Base-by-base conservation (phyloP, 768 basidiomycete genomes). In the Kwoniella dejecticola region DNA sequence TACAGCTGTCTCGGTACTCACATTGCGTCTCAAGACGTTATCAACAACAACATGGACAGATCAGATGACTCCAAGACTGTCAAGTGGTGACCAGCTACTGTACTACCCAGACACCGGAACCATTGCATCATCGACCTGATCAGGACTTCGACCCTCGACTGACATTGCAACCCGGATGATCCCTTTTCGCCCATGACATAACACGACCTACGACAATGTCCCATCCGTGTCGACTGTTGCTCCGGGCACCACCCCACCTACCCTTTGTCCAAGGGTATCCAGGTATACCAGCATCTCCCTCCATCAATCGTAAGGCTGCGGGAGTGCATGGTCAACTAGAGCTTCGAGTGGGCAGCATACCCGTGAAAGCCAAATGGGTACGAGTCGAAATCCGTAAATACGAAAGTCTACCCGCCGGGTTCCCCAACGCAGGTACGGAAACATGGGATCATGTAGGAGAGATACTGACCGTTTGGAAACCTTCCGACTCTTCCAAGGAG, bases 351-450 rank as follows among this genome's bases (percentile, higher is more conserved):
- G 87, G 86, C 0, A 81, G 82, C 4, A 47, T 64, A 50, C 88
- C 89, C 15, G 84, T 90, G 74, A 93, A 91, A 81, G 90, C 90
- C 26, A 90, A 91, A 79, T 95, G 90, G 88, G 88, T 97, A 24
- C 86, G 88, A 66, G 86, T 96, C 62, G 92, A 95, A 80, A 83
- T 96, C 76, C 86, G 90, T 67, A 93, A 93, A 81, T 85, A 94
- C 42, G 94, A 97, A 79, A 88, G 85, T 3, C 52, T 77, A 2
- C 76, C 78, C 12, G 56, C 66, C n/a, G 64, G 65, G 17, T 74
- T 66, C 36, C 70, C 69, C 24, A 46, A 44, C 19, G 23, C 49
- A 5, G 65, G 54, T 15, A 61, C 58, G 21, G 26, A 23, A 3
- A 48, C 45, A 17, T 76, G 74, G 74, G 71, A 71, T n/a, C 71